Evolutionary conservation across 2,329 filamentous ascomycete species (phyloP).

Genomic region (Epicoccum sorghinum): DNA sequence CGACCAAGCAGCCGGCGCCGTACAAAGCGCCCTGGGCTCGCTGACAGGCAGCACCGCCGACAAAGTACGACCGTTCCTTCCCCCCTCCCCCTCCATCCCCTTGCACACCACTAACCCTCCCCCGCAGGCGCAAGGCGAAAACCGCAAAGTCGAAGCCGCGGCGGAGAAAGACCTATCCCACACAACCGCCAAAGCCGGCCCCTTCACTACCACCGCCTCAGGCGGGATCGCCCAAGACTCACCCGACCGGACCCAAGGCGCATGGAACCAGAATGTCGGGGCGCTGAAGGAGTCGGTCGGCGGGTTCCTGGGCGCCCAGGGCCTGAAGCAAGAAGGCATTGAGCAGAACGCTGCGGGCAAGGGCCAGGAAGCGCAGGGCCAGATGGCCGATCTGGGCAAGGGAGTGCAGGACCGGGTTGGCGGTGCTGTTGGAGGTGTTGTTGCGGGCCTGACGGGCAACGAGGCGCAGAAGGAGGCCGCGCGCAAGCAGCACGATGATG

Average conservation of each 20-base stretch:
- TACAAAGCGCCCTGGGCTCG: conserved; percentile 73
- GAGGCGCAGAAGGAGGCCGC: conserved; percentile 67
- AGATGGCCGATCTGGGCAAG: conserved; percentile 73
- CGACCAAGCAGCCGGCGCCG: conserved; percentile 71
- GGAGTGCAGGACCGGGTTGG: conserved; percentile 64
- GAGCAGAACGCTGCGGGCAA: conserved; percentile 82
- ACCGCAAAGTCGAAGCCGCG: conserved; percentile 68
- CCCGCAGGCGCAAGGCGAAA: conserved; percentile 62
- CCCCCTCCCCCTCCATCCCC: background rate
- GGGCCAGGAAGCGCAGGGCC: conserved; percentile 80
- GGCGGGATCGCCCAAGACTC: conserved; percentile 76
- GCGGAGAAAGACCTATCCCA: conserved; percentile 77
- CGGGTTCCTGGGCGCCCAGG: conserved; percentile 74
- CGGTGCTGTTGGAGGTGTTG: conserved; percentile 73
- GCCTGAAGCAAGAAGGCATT: conserved; percentile 74
- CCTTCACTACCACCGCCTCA: conserved; percentile 70
- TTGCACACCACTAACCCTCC: conserved; percentile 29
- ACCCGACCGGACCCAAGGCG: conserved; percentile 75
- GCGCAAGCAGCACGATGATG: conserved; percentile 74
- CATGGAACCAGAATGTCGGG: conserved; percentile 89
- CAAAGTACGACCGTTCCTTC: conserved; percentile 53
- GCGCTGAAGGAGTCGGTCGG: conserved; percentile 83
- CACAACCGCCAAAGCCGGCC: conserved; percentile 74
- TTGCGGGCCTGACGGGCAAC: conserved; percentile 77
- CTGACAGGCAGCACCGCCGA: conserved; percentile 75